Evolutionary conservation across 306 rosid genomes (phyloP).

Genomic region (Pyrus betulifolia): DNA sequence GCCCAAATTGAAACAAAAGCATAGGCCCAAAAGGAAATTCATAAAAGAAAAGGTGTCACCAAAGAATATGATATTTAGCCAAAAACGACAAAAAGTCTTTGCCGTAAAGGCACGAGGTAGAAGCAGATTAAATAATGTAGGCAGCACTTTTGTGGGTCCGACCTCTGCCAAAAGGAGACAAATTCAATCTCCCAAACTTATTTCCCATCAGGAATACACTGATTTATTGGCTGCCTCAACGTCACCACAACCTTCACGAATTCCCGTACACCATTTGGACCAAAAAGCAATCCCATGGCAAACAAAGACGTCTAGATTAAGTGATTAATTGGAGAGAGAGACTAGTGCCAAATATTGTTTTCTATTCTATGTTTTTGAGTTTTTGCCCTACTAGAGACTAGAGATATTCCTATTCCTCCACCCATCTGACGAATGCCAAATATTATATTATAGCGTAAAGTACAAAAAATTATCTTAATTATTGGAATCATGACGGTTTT

Average conservation of each 20-base stretch:
- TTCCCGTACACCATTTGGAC: slow-evolving; percentile 21
- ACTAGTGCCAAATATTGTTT: no score
- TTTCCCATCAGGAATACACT: neutral
- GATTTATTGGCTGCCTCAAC: neutral
- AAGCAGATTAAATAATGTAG: neutral
- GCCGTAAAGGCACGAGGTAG: neutral
- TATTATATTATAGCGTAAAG: no score
- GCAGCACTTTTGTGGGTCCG: slow-evolving; percentile 20
- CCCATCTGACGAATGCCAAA: no score
- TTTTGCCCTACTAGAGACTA: neutral
- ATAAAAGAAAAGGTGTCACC: no score
- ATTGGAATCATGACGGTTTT: no score
- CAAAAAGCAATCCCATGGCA: neutral
- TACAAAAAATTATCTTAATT: no score
- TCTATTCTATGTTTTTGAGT: neutral
- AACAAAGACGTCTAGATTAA: neutral
- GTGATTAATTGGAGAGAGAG: neutral
- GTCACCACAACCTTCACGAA: slow-evolving; percentile 16
- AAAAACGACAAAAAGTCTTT: neutral
- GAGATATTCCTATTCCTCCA: no score
- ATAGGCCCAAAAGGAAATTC: no score
- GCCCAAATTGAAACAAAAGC: no score
- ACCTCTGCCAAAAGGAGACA: slow-evolving; percentile 35
- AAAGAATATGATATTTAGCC: neutral
- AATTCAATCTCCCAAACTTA: slow-evolving; percentile 17